Evolutionary conservation across 768 basidiomycete species (phyloP), one percentile per base, ranked within the genome.

Genomic region (Russula brevipes): DNA sequence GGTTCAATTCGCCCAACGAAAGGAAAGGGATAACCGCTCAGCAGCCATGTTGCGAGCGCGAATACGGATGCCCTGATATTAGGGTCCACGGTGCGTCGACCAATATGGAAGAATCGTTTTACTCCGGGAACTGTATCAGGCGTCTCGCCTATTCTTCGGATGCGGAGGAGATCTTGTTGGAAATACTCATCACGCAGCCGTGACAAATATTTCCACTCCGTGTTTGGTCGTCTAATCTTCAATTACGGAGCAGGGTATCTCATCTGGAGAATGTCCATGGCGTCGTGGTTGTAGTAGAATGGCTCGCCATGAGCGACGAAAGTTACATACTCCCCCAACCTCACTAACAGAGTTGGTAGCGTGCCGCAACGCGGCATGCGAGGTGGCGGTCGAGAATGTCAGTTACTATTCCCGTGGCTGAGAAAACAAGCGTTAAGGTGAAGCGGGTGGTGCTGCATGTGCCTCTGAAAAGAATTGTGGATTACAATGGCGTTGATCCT

Each of bases 281-380:
- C 84, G 52, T 75, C 70, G 68, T 83, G 81, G 5, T 80, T 78
- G 30, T 78, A 24, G 7, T 66, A 65, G 10, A 67, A 57, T 2
- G 65, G 61, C 11, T 58, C 67, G 8, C 66, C 11, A 86, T 81
- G 70, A 85, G 86, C 6, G 72, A 75, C 3, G 79, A 78, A 45
- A 87, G 85, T 71, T 87, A 24, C 86, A 56, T 14, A 8, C 31
- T 31, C 33, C 81, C 75, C 85, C 24, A 24, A 85, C 86, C 74
- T 86, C 84, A 51, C 79, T 81, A 14, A 81, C 78, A 4, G 16
- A 82, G 82, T 87, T n/a, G 80, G 82, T 19, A 83, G 71, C 82
- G 85, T 83, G 39, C 71, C 61, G 24, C 24, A 82, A 80, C 70
- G 1, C 64, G 51, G 49, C 68, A 69, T 4, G 74, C 73, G 53